Evolutionary conservation across 176 grass and related monocot species (phyloP).

Genomic region (Areca catechu): DNA sequence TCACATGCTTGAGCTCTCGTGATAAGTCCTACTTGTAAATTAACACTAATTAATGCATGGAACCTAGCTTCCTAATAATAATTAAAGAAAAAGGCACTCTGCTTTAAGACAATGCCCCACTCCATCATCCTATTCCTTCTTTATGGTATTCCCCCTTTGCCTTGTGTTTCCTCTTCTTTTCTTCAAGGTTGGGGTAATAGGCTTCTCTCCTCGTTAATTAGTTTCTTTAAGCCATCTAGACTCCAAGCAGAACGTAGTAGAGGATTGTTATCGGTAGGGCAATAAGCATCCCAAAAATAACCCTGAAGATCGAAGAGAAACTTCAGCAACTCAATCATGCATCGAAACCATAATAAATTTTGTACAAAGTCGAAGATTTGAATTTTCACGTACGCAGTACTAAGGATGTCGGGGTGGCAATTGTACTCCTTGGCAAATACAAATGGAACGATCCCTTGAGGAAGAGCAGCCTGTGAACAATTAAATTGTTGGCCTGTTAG

Average conservation of each 20-base stretch:
- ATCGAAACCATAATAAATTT: no score
- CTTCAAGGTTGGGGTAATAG: not conserved
- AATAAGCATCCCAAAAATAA: slow-evolving; percentile 97
- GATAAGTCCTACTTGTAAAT: no score
- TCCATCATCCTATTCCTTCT: no score
- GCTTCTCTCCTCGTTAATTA: no score
- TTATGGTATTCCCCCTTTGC: no score
- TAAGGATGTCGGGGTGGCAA: slow-evolving; percentile 94
- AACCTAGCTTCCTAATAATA: no score
- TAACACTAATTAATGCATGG: no score
- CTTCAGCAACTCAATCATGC: not conserved
- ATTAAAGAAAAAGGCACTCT: no score
- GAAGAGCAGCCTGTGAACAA: slow-evolving; percentile 74
- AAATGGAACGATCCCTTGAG: slow-evolving; percentile 95
- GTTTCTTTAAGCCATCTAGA: slow-evolving; percentile 22
- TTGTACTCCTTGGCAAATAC: slow-evolving; percentile 98
- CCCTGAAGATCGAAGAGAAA: slow-evolving; percentile 37
- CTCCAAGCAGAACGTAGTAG: slow-evolving; percentile 85
- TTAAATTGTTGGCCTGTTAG: not conserved
- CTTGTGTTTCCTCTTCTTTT: not conserved
- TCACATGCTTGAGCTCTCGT: no score
- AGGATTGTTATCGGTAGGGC: slow-evolving; percentile 89
- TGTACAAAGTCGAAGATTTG: not conserved
- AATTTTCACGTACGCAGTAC: slow-evolving; percentile 61
- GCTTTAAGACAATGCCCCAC: no score